These are phyloP conservation scores for Naegleria fowleri DNA, from an alignment of 208 protist genomes.

Conservation along the genomic window DNA sequence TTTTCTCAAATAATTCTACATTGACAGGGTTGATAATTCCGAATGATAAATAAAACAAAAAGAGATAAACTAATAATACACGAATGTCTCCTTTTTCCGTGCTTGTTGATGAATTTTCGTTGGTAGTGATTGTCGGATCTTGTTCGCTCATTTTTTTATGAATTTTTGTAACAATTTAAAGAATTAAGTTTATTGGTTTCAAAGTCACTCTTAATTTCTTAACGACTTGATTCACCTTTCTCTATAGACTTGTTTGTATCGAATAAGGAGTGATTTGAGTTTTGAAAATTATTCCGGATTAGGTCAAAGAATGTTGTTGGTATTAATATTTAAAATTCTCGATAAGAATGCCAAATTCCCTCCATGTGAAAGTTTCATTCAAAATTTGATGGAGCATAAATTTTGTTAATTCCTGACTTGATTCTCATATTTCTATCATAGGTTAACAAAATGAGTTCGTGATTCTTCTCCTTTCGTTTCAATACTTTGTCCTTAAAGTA, in stretches of 20 bases:
- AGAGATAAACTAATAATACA: background rate
- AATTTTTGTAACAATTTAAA: background rate
- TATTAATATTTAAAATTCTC: too few relatives aligned
- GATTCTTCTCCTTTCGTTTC: background rate
- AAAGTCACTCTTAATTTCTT: too few relatives aligned
- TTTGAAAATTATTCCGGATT: too few relatives aligned
- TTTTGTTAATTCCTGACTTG: background rate
- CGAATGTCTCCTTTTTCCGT: background rate
- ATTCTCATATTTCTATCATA: slow-evolving; percentile 7
- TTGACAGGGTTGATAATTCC: background rate
- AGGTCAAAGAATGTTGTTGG: too few relatives aligned
- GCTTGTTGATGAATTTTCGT: background rate
- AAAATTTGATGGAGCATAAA: background rate
- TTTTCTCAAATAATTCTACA: background rate
- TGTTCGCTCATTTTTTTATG: background rate
- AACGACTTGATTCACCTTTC: too few relatives aligned
- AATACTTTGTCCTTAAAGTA: background rate
- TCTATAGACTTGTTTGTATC: too few relatives aligned
- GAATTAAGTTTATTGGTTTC: too few relatives aligned
- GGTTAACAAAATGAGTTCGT: background rate
- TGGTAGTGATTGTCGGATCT: too few relatives aligned
- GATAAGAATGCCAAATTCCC: too few relatives aligned
- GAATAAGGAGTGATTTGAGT: too few relatives aligned
- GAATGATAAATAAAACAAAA: background rate
- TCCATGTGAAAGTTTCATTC: background rate